phyloP scores from a whole-genome alignment of 495 filamentous ascomycete species.

The Lasiosphaeriaceae sp. region DNA sequence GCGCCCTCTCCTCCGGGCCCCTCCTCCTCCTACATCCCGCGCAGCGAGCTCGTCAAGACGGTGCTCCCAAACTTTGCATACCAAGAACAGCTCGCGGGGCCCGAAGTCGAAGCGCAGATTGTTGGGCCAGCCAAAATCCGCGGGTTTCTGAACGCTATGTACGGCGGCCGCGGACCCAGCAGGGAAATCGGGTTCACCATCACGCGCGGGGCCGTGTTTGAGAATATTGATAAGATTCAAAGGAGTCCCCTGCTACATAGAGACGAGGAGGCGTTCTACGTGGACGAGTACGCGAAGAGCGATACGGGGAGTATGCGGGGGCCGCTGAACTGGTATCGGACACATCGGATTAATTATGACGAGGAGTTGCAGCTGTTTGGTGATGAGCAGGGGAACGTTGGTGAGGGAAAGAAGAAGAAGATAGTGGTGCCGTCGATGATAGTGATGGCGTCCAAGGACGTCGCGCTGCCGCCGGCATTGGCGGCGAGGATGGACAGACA shows the following conservation, averaged over 20 bases:
- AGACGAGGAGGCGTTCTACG: slow-evolving; percentile 75
- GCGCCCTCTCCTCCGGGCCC: slow-evolving; percentile 36
- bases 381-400: no score
- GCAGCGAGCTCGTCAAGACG: slow-evolving; percentile 54
- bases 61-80: slow-evolving; percentile 71
- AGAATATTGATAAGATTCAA: slow-evolving; percentile 46
- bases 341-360: slow-evolving; percentile 62
- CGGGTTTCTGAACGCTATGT: slow-evolving; percentile 65
- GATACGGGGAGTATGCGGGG: slow-evolving; percentile 58
- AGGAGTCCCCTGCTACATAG: slow-evolving; percentile 54
- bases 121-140: slow-evolving; percentile 52
- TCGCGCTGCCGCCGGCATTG: slow-evolving; percentile 62
- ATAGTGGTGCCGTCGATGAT: slow-evolving; percentile 70
- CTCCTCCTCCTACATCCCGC: slow-evolving; percentile 41
- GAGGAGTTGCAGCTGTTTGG: slow-evolving; percentile 60
- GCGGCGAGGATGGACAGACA: slow-evolving; percentile 61
- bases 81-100: slow-evolving; percentile 71
- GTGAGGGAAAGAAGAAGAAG: no score
- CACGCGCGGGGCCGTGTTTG: slow-evolving; percentile 51
- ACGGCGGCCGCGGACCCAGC: slow-evolving; percentile 56
- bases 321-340: slow-evolving; percentile 84
- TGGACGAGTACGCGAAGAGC: slow-evolving; percentile 60
- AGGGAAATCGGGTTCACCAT: slow-evolving; percentile 53
- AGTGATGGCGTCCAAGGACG: slow-evolving; percentile 66
- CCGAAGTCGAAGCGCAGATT: slow-evolving; percentile 59